A percentile compares a stretch with the other conserved stretches of the same genome.
Conservation (phyloP, 106 monocot genomes). For the Acorus calamus region DNA sequence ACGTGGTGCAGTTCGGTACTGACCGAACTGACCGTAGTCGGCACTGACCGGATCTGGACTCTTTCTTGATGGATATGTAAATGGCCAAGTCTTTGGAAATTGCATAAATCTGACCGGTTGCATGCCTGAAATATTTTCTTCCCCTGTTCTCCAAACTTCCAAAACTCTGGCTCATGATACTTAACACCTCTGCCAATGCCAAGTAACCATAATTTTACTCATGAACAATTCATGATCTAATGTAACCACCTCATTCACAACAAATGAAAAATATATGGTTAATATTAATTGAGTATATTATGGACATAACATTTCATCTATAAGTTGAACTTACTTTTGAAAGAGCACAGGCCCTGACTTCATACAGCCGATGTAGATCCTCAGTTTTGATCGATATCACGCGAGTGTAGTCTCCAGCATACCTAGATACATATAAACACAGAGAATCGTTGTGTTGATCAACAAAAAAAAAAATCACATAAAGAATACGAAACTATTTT, state of each 20-base stretch:
- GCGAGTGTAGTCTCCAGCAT: conserved; percentile 52
- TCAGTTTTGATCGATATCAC: conserved; percentile 29
- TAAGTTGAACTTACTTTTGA: conserved; percentile 36
- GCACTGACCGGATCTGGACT: too few relatives aligned
- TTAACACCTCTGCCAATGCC: conserved; percentile 46
- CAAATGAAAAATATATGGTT: too few relatives aligned
- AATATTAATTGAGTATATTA: too few relatives aligned
- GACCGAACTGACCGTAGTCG: too few relatives aligned
- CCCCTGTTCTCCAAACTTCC: conserved; percentile 92
- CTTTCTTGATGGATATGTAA: conserved; percentile 87
- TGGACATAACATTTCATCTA: too few relatives aligned
- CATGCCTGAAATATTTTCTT: conserved; percentile 90
- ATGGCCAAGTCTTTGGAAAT: conserved; percentile 83
- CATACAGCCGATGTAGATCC: conserved; percentile 77
- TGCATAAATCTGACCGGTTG: conserved; percentile 94
- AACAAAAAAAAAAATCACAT: too few relatives aligned
- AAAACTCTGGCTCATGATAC: conserved; percentile 91
- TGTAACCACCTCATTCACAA: too few relatives aligned
- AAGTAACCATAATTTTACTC: not conserved
- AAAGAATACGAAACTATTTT: too few relatives aligned
- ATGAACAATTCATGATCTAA: too few relatives aligned
- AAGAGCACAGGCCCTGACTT: conserved; percentile 77
- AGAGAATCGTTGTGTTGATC: too few relatives aligned
- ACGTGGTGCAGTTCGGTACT: too few relatives aligned
- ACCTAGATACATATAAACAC: conserved; percentile 12